Percentiles rank a stretch among this genome's conserved stretches.
phyloP scores from a whole-genome alignment of 2,329 filamentous ascomycete species.

The Aspergillus pseudoterreus region DNA sequence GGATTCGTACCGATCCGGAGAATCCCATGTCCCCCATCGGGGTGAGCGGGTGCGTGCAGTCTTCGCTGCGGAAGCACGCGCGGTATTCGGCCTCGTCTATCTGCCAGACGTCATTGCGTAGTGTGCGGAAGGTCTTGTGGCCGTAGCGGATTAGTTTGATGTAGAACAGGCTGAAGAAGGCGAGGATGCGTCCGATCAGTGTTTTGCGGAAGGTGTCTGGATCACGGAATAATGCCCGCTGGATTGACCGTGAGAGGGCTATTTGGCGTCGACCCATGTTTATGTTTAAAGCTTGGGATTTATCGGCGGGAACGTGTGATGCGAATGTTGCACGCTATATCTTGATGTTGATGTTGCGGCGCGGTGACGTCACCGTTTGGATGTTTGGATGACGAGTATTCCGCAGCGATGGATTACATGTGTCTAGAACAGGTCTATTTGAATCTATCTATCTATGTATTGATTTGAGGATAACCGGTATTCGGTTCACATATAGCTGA shows the following conservation, averaged over 20 bases:
- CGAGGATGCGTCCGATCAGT: constrained; percentile 44
- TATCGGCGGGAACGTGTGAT: too few relatives aligned
- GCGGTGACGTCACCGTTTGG: neutral
- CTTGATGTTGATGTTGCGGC: neutral
- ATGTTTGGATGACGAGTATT: too few relatives aligned
- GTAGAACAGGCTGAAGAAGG: constrained; percentile 54
- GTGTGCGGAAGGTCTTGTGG: constrained; percentile 47
- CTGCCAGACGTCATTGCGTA: constrained; percentile 52
- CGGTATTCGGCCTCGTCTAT: constrained; percentile 54
- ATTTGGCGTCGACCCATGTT: constrained; percentile 20
- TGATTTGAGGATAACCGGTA: too few relatives aligned
- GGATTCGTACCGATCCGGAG: constrained; percentile 58
- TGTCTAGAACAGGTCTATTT: too few relatives aligned
- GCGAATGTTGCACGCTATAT: too few relatives aligned
- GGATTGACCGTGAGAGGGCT: constrained; percentile 29
- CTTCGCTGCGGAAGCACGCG: constrained; percentile 49
- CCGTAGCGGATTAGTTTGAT: constrained; percentile 48
- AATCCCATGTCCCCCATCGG: constrained; percentile 68
- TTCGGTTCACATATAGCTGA: too few relatives aligned
- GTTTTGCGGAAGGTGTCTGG: constrained; percentile 23
- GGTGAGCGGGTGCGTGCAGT: constrained; percentile 44
- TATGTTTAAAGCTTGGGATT: too few relatives aligned
- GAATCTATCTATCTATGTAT: too few relatives aligned
- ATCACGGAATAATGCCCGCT: constrained; percentile 26
- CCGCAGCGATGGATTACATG: too few relatives aligned